Evolutionary conservation across 208 protist genomes (phyloP).

Genomic region (Zelonia costaricensis): DNA sequence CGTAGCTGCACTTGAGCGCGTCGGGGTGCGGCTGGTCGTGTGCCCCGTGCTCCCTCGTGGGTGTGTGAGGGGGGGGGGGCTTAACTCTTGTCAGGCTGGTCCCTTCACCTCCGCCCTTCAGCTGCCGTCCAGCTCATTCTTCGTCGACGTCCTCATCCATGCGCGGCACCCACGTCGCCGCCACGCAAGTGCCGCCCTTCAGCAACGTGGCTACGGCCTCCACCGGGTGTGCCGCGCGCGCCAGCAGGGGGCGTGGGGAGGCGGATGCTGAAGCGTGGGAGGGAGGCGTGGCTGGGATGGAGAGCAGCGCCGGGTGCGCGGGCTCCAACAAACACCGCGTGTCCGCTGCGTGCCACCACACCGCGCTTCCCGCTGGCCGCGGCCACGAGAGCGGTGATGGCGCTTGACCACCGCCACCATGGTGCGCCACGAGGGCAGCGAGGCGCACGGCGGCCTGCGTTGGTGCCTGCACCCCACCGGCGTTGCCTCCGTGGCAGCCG

Average conservation of each 20-base stretch:
- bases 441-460: slow-evolving; percentile 4
- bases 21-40: too few species aligned
- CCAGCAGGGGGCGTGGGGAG: too few species aligned
- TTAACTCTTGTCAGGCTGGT: background rate
- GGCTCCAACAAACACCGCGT: slow-evolving; percentile 29
- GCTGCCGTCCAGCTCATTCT: background rate
- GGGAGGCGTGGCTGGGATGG: background rate
- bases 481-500: slow-evolving; percentile 14
- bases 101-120: background rate
- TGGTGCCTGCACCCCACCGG: background rate
- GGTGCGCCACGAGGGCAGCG: background rate
- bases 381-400: background rate
- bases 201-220: slow-evolving; percentile 18
- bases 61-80: too few species aligned
- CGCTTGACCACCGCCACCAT: background rate
- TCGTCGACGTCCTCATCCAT: slow-evolving; percentile 6
- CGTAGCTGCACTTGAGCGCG: too few species aligned
- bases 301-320: slow-evolving; percentile 13
- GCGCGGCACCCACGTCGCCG: slow-evolving; percentile 14
- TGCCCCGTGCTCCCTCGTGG: too few species aligned
- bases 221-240: too few species aligned
- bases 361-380: slow-evolving; percentile 11
- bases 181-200: slow-evolving; percentile 13
- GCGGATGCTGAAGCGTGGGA: background rate
- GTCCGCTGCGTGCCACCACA: slow-evolving; percentile 12